Conservation (phyloP, 805 yeast species). For the Wickerhamiella galacta region DNA sequence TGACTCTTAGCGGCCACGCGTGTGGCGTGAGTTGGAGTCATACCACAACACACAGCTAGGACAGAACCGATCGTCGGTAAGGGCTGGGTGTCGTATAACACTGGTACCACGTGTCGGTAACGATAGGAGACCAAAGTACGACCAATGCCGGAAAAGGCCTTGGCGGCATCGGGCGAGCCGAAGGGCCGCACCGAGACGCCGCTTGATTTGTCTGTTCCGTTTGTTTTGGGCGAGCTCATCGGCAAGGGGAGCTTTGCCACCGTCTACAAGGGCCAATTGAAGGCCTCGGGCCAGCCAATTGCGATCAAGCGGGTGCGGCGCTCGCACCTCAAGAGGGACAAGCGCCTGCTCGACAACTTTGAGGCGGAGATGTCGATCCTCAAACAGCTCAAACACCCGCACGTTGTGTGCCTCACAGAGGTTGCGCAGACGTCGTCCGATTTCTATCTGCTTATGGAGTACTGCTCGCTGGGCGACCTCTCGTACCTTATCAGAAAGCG, state of each 20-base stretch:
- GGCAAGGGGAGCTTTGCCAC: conserved; percentile 95
- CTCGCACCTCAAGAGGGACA: conserved; percentile 46
- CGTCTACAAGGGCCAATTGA: conserved; percentile 69
- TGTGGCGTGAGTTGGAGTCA: too few species aligned
- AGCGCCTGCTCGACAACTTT: conserved; percentile 74
- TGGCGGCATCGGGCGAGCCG: too few species aligned
- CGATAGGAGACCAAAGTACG: too few species aligned
- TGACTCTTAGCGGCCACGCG: too few species aligned
- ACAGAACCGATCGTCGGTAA: too few species aligned
- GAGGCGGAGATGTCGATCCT: conserved; percentile 85
- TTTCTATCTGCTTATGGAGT: conserved; percentile 88
- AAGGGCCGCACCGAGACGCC: too few species aligned
- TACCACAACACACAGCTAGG: too few species aligned
- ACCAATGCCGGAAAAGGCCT: too few species aligned
- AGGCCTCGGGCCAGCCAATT: conserved; percentile 34
- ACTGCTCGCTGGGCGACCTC: conserved; percentile 87
- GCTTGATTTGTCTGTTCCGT: too few species aligned
- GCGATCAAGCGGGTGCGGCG: conserved; percentile 83
- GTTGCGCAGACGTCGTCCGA: conserved; percentile 59
- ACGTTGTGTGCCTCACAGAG: conserved; percentile 74
- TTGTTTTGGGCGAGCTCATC: conserved; percentile 47
- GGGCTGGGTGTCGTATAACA: too few species aligned
- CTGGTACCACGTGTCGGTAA: too few species aligned
- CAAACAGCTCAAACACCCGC: conserved; percentile 80
- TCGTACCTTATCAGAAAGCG: conserved; percentile 71